Evolutionary conservation across 1,284 basidiomycete genomes (phyloP).

Genomic region (Ustilago esculenta): DNA sequence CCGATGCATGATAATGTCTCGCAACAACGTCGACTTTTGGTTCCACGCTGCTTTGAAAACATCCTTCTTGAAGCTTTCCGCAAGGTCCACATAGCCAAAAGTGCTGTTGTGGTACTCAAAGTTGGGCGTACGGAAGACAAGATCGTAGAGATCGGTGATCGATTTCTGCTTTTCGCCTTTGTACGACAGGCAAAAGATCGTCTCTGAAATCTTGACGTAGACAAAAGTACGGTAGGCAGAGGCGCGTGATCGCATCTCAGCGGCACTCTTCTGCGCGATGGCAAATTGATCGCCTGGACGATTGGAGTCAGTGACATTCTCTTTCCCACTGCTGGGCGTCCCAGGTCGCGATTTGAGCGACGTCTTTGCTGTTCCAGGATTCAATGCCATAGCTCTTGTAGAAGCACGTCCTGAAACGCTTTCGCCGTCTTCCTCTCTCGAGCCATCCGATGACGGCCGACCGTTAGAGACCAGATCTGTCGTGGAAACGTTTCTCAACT

Average conservation of each 20-base stretch:
- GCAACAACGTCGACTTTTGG: slow-evolving; percentile 59
- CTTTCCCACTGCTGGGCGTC: slow-evolving; percentile 19
- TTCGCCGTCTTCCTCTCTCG: slow-evolving; percentile 27
- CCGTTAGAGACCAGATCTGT: slow-evolving; percentile 16
- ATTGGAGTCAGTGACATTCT: slow-evolving; percentile 10
- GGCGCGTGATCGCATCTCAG: slow-evolving; percentile 70
- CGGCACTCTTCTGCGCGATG: slow-evolving; percentile 57
- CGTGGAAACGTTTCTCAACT: slow-evolving; percentile 9
- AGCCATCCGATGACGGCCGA: slow-evolving; percentile 25
- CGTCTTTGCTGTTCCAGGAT: slow-evolving; percentile 2
- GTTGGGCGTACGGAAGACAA: slow-evolving; percentile 70
- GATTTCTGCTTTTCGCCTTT: slow-evolving; percentile 71
- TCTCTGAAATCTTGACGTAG: slow-evolving; percentile 80
- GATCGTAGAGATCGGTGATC: slow-evolving; percentile 71
- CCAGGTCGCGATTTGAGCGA: slow-evolving; percentile 28
- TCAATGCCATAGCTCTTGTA: not conserved
- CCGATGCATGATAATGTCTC: slow-evolving; percentile 55
- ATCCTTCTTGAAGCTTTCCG: slow-evolving; percentile 62
- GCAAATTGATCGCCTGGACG: slow-evolving; percentile 36
- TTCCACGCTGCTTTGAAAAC: slow-evolving; percentile 64
- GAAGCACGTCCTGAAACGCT: slow-evolving; percentile 11
- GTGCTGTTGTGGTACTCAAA: slow-evolving; percentile 87
- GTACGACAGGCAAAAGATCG: slow-evolving; percentile 68
- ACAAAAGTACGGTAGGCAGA: slow-evolving; percentile 76
- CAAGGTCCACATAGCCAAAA: slow-evolving; percentile 72